phyloP scores from a whole-genome alignment of 306 rosid species.

The Spatholobus suberectus region DNA sequence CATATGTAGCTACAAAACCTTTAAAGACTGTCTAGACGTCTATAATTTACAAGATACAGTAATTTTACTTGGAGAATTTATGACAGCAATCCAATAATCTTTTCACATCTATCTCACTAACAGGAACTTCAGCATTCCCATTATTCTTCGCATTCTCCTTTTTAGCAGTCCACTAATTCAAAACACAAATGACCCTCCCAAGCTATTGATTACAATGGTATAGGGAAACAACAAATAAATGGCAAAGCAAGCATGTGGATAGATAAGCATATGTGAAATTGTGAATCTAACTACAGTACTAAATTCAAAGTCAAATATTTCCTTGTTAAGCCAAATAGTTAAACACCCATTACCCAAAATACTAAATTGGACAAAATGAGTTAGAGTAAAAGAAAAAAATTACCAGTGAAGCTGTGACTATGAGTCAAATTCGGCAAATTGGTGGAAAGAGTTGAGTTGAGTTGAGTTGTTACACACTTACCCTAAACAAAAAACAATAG shows the following conservation, averaged over 20 bases:
- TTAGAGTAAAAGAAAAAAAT: too few relatives aligned
- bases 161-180: conserved; percentile 68
- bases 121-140: conserved; percentile 25
- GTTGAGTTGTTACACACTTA: too few relatives aligned
- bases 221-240: conserved; percentile 52
- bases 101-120: conserved; percentile 44
- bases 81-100: conserved; percentile 69
- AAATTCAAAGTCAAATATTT: too few relatives aligned
- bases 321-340: too few relatives aligned
- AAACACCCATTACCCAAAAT: too few relatives aligned
- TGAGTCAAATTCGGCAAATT: too few relatives aligned
- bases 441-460: too few relatives aligned
- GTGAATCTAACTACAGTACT: conserved; percentile 20
- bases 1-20: neutral
- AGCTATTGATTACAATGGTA: conserved; percentile 58
- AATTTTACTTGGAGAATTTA: conserved; percentile 57
- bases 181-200: conserved; percentile 64
- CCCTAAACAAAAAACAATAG: too few relatives aligned
- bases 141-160: conserved; percentile 47
- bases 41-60: conserved; percentile 32
- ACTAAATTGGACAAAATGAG: too few relatives aligned
- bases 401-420: too few relatives aligned
- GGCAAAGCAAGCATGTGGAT: neutral
- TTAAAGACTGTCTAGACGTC: conserved; percentile 1
- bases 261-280: neutral